These are phyloP conservation scores for Lasiosphaeria hispida DNA, from an alignment of 495 filamentous ascomycete genomes.

Conservation along the genomic window DNA sequence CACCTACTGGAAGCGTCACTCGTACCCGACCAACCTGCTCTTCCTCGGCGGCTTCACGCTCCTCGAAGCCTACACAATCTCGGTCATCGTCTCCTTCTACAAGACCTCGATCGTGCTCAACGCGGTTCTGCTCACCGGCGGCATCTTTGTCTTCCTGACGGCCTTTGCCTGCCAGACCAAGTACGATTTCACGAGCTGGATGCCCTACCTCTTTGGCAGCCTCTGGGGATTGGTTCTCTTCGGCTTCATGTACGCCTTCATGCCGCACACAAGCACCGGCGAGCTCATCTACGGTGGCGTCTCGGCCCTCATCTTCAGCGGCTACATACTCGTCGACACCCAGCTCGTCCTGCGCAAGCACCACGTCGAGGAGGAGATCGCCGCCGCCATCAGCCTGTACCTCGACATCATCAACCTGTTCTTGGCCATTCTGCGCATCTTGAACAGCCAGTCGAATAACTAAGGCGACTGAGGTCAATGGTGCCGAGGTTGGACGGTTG, in stretches of 20 bases:
- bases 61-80: conserved; percentile 90
- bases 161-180: conserved; percentile 96
- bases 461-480: too few relatives aligned
- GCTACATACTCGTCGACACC: conserved; percentile 93
- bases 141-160: conserved; percentile 90
- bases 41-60: conserved; percentile 91
- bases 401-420: conserved; percentile 97
- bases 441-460: conserved; percentile 87
- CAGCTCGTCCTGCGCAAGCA: conserved; percentile 91
- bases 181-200: conserved; percentile 96
- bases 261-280: conserved; percentile 71
- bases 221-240: conserved; percentile 91
- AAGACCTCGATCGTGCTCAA: conserved; percentile 77
- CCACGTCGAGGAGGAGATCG: conserved; percentile 98
- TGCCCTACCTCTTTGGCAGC: conserved; percentile 88
- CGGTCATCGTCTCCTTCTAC: conserved; percentile 87
- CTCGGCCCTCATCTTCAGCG: conserved; percentile 83
- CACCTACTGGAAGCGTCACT: conserved; percentile 97
- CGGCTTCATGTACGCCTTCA: conserved; percentile 83
- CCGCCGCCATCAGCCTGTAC: conserved; percentile 91
- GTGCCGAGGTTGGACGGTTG: neutral
- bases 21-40: conserved; percentile 89
- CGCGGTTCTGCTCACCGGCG: conserved; percentile 84
- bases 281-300: conserved; percentile 83
- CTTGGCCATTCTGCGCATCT: conserved; percentile 83